Evolutionary conservation across 2,329 filamentous ascomycete species (phyloP).

Genomic region (Ophiostoma sp.): DNA sequence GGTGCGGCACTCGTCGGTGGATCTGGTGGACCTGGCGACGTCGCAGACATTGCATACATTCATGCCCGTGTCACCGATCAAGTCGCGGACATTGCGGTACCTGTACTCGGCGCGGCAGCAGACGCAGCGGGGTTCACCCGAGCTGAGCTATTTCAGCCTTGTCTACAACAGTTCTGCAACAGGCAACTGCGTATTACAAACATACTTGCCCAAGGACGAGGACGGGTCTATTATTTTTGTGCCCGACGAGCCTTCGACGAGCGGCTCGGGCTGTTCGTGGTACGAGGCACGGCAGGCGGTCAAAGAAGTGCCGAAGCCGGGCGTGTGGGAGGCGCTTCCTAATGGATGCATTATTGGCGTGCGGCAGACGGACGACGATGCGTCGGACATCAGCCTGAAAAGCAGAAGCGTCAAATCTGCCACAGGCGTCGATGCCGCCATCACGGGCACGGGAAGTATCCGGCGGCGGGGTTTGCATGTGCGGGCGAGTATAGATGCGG

Average conservation of each 20-base stretch:
- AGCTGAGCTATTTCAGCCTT: constrained; percentile 50
- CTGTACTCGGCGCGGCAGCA: constrained; percentile 49
- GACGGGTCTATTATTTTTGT: constrained; percentile 26
- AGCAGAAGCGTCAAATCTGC: constrained; percentile 25
- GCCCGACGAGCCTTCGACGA: constrained; percentile 31
- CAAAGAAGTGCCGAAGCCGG: constrained; percentile 55
- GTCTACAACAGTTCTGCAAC: constrained; percentile 57
- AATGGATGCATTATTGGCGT: constrained; percentile 60
- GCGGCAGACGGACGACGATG: constrained; percentile 32
- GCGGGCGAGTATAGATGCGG: neutral
- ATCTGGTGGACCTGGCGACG: constrained; percentile 55
- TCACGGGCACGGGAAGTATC: neutral
- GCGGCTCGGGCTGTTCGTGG: constrained; percentile 47
- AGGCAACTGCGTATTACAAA: constrained; percentile 59
- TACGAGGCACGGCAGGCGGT: constrained; percentile 46
- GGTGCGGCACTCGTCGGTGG: constrained; percentile 50
- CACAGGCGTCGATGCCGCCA: constrained; percentile 10
- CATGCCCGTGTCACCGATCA: constrained; percentile 48
- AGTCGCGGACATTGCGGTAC: constrained; percentile 54
- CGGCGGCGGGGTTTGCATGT: neutral
- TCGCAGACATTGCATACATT: constrained; percentile 58
- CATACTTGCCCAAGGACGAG: constrained; percentile 49
- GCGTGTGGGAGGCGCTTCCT: constrained; percentile 58
- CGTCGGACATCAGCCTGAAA: neutral
- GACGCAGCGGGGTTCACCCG: constrained; percentile 50